Evolutionary conservation across 352 stramenopile genomes (phyloP).

Genomic region (Phytopythium chamaehyphon): DNA sequence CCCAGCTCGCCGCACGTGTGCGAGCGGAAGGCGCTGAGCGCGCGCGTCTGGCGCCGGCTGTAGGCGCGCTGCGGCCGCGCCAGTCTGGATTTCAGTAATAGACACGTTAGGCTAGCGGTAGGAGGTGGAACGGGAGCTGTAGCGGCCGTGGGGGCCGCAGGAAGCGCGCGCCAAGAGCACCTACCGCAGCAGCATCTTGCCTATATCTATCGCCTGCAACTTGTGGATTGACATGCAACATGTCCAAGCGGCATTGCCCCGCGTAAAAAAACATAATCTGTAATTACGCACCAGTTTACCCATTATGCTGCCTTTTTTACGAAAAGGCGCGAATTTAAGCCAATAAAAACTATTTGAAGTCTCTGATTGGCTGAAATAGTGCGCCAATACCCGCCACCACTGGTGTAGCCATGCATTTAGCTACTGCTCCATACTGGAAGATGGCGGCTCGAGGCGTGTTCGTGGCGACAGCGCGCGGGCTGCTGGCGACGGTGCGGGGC

Average conservation of each 20-base stretch:
- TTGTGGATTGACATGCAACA: neutral
- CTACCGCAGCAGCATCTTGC: no score
- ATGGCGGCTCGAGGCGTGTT: conserved; percentile 57
- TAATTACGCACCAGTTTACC: no score
- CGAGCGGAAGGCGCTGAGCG: conserved; percentile 50
- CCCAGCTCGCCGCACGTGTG: conserved; percentile 74
- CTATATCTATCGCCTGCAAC: neutral
- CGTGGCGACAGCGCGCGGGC: conserved; percentile 26
- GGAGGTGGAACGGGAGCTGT: no score
- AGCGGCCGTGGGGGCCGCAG: neutral
- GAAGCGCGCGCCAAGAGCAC: no score
- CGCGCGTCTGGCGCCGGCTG: conserved; percentile 2
- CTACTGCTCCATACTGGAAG: no score
- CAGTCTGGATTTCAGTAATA: conserved; percentile 9
- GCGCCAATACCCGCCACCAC: no score
- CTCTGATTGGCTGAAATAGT: no score
- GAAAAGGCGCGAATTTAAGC: no score
- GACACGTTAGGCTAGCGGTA: no score
- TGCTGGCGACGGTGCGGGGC: conserved; percentile 49
- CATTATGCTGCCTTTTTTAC: no score
- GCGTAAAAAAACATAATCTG: no score
- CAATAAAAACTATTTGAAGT: no score
- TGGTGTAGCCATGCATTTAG: neutral
- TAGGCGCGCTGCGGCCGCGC: conserved; percentile 7
- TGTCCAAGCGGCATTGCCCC: neutral